phyloP scores from a whole-genome alignment of 2,329 filamentous ascomycete genomes.

The Lizonia empirigonia region DNA sequence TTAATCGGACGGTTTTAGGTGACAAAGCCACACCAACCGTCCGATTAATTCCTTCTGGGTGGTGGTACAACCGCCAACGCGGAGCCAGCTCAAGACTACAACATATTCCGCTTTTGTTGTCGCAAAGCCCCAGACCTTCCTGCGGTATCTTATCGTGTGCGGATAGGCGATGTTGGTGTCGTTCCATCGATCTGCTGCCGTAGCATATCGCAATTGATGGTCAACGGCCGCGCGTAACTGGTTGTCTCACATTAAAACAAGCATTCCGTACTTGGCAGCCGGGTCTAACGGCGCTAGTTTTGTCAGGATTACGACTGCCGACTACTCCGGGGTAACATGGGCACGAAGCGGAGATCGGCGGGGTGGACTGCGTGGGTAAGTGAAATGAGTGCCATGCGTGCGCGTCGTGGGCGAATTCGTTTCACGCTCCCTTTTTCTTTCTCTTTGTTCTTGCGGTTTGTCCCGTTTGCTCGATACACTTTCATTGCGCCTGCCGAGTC shows the following conservation, averaged over 20 bases:
- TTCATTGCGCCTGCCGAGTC: conserved; percentile 7
- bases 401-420: conserved; percentile 7
- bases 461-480: not conserved
- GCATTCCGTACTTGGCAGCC: conserved; percentile 15
- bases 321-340: conserved; percentile 15
- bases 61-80: too few relatives aligned
- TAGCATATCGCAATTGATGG: conserved; percentile 20
- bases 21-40: too few relatives aligned
- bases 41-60: too few relatives aligned
- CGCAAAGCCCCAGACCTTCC: conserved; percentile 1
- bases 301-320: conserved; percentile 9
- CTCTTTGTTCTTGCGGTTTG: not conserved
- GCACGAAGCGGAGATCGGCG: not conserved
- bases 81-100: not conserved
- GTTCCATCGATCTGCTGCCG: conserved; percentile 6
- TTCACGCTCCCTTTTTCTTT: conserved; percentile 1
- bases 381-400: conserved; percentile 7
- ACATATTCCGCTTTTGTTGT: not conserved
- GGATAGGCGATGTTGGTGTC: conserved; percentile 10
- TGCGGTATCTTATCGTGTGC: not conserved
- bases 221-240: conserved; percentile 26
- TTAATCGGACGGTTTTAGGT: too few relatives aligned
- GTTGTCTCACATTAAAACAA: conserved; percentile 16
- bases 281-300: conserved; percentile 12
- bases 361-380: conserved; percentile 10